phyloP scores from a whole-genome alignment of 805 yeast species.

The Hermanozyma aechmeae region DNA sequence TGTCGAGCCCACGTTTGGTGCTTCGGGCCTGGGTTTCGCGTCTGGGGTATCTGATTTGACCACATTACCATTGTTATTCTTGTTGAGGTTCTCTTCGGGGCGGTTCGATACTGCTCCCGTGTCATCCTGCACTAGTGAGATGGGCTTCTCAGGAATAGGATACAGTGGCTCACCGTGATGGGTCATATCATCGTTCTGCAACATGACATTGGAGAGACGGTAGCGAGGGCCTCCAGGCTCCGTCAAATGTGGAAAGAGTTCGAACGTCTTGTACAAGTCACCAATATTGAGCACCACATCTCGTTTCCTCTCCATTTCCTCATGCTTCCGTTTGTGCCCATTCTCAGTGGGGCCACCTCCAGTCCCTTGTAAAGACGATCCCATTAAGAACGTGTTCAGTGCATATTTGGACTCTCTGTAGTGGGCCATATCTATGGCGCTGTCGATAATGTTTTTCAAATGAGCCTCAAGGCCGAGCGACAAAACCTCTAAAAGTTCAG shows the following conservation, averaged over 20 bases:
- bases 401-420: conserved; percentile 43
- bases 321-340: conserved; percentile 8
- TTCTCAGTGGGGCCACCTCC: neutral
- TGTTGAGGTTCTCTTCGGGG: conserved; percentile 4
- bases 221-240: conserved; percentile 59
- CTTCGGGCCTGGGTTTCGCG: conserved; percentile 3
- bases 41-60: conserved; percentile 1
- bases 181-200: conserved; percentile 46
- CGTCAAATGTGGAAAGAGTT: conserved; percentile 54
- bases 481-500: conserved; percentile 70
- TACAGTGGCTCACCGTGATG: conserved; percentile 13
- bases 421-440: conserved; percentile 62
- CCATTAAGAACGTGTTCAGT: conserved; percentile 20
- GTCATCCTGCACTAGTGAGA: conserved; percentile 1
- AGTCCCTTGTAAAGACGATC: conserved; percentile 17
- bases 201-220: conserved; percentile 37
- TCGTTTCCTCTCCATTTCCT: conserved; percentile 6
- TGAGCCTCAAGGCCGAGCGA: conserved; percentile 77
- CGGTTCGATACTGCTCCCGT: conserved; percentile 5
- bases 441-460: conserved; percentile 63
- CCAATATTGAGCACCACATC: conserved; percentile 48
- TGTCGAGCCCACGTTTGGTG: conserved; percentile 41
- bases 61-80: conserved; percentile 2
- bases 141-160: conserved; percentile 19
- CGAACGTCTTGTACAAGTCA: conserved; percentile 57